A percentile compares a stretch with the other conserved stretches of the same genome.
Conservation (phyloP, 345 rosid species). For the Turnera subulata region DNA sequence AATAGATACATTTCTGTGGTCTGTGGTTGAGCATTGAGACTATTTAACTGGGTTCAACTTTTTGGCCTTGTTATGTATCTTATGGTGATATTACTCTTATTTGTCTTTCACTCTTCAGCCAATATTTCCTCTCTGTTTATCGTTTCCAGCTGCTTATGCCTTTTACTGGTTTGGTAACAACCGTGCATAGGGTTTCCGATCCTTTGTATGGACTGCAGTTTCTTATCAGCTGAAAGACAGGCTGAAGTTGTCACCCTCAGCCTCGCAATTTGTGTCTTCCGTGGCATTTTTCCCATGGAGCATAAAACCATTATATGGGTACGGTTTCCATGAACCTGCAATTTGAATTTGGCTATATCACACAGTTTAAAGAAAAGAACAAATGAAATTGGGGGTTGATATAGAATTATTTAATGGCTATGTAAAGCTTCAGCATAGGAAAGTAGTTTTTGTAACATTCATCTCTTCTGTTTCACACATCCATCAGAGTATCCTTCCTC, state of each 20-base stretch:
- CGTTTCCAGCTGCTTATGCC: not conserved
- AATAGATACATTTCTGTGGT: no score
- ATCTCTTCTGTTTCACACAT: not conserved
- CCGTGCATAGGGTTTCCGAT: conserved; percentile 77
- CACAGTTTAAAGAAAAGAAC: not conserved
- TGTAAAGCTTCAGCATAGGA: not conserved
- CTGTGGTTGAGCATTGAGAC: no score
- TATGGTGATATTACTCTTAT: not conserved
- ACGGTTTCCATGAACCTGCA: conserved; percentile 7
- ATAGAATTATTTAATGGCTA: not conserved
- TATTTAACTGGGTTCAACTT: not conserved
- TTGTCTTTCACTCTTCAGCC: not conserved
- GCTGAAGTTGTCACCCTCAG: conserved; percentile 88
- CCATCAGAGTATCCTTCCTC: no score
- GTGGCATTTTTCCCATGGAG: conserved; percentile 96
- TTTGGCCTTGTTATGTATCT: not conserved
- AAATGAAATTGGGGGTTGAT: not conserved
- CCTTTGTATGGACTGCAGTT: conserved; percentile 97
- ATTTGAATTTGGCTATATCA: not conserved
- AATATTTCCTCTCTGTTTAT: not conserved
- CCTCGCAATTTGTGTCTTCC: conserved; percentile 82
- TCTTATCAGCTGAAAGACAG: conserved; percentile 90
- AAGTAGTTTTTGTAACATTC: not conserved
- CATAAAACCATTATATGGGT: conserved; percentile 94
- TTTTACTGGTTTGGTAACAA: not conserved